Evolutionary conservation across 2,329 filamentous ascomycete genomes (phyloP), one percentile per base, ranked within the genome.

Genomic region (Parafenestella ontariensis): DNA sequence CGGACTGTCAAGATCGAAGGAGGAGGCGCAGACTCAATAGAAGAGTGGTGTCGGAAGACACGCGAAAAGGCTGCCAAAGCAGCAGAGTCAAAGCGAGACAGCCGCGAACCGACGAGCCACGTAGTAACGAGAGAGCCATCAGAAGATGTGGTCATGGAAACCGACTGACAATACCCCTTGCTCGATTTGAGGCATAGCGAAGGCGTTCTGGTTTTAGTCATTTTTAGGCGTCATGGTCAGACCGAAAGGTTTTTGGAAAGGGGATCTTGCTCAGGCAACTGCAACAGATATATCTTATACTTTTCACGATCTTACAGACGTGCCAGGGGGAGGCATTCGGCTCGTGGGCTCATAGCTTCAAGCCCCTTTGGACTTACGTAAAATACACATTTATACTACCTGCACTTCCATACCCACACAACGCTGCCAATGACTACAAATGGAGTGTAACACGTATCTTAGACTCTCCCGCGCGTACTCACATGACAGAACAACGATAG

Each of bases 1-100:
- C 86, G 86, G 68, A 85, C 89, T 7, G 79, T 96, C 24, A 81
- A 88, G 46, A 88, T 96, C 46, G 92, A 96, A 72, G 93, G 93
- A 39, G 91, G 91, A 18, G 81, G 85, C 29, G 83, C 83, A 6
- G 83, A 86, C 46, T 90, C 83, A 54, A 83, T 94, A 41, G 79
- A 83, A 41, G 86, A 87, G 52, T 94, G 90, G 90, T 78, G 70
- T 58, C 68, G 65, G 15, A 69, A 61, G 43, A 73, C 62, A 1
- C 64, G 70, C 20, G 70, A 75, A 44, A 65, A 55, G 46, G 55
- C 69, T n/a, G 56, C 66, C 42, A 66, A 68, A 41, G 48, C 52
- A 34, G 65, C 68, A 21, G 62, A 70, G 34, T 53, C 58, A 17
- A 58, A 58, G n/a, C 59, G 61, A 37, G 67, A 72, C 28, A 65